Evolutionary conservation across 148 eudicot species (phyloP).

Genomic region (Persicaria tinctoria): DNA sequence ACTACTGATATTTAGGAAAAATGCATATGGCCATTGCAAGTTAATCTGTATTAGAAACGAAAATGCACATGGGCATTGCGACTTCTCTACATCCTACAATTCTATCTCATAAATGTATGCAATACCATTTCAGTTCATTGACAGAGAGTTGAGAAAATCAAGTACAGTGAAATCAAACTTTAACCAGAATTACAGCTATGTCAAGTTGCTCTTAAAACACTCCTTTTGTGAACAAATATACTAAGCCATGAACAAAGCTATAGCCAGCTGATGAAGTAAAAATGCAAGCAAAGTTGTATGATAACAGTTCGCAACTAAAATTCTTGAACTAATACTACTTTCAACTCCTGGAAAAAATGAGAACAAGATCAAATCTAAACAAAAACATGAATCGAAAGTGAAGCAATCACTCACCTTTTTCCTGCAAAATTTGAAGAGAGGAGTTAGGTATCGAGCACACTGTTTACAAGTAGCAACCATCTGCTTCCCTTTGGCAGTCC

Average conservation of each 20-base stretch:
- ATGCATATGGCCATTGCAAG: neutral
- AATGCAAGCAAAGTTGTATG: too few relatives aligned
- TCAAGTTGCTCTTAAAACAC: neutral
- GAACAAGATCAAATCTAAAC: neutral
- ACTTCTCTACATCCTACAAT: neutral
- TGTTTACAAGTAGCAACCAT: slow-evolving; percentile 92
- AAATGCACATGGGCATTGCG: neutral
- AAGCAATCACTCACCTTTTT: slow-evolving; percentile 45
- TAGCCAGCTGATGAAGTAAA: neutral
- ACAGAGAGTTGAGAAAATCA: neutral
- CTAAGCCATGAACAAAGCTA: neutral
- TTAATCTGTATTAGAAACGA: neutral
- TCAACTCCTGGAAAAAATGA: neutral
- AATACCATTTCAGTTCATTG: neutral
- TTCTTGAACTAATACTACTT: neutral
- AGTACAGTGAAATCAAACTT: neutral
- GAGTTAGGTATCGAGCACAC: slow-evolving; percentile 85
- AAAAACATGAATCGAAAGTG: neutral
- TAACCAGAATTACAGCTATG: neutral
- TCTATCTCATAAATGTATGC: neutral
- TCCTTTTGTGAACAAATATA: neutral
- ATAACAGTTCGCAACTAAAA: neutral
- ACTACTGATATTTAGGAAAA: neutral
- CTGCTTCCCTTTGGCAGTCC: slow-evolving; percentile 87
- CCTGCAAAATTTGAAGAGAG: slow-evolving; percentile 86